Evolutionary conservation across 306 rosid genomes (phyloP).

Genomic region (Cicer judaicum): DNA sequence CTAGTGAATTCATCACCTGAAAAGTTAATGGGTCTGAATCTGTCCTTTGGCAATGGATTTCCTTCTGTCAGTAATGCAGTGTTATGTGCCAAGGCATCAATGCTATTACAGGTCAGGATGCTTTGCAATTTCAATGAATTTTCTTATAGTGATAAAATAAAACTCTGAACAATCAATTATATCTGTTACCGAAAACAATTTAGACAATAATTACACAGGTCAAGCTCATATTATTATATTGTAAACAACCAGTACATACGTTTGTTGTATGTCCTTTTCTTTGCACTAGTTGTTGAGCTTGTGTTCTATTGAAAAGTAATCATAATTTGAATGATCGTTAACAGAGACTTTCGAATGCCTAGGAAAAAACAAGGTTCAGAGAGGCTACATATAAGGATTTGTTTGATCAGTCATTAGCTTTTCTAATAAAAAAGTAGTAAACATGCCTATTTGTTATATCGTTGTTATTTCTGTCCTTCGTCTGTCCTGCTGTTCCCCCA

Average conservation of each 20-base stretch:
- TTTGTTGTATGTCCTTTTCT: slow-evolving; percentile 8
- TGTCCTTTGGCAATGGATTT: slow-evolving; percentile 80
- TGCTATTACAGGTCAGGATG: slow-evolving; percentile 88
- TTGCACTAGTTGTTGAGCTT: slow-evolving; percentile 10
- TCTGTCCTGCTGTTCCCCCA: background rate
- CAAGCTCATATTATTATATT: slow-evolving; percentile 7
- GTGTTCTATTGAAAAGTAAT: slow-evolving; percentile 3
- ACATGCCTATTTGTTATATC: slow-evolving; percentile 10
- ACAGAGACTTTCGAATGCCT: background rate
- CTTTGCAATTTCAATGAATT: slow-evolving; percentile 25
- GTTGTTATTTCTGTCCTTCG: slow-evolving; percentile 6
- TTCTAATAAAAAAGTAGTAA: slow-evolving; percentile 4
- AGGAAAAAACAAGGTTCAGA: slow-evolving; percentile 27
- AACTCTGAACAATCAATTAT: slow-evolving; percentile 1
- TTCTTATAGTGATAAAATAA: slow-evolving; percentile 7
- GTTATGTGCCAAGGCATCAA: slow-evolving; percentile 96
- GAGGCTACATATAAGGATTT: slow-evolving; percentile 10
- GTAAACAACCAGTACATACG: background rate
- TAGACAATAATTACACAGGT: background rate
- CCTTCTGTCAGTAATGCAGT: slow-evolving; percentile 92
- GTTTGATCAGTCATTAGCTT: slow-evolving; percentile 23
- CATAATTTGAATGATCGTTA: background rate
- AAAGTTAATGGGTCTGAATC: slow-evolving; percentile 88
- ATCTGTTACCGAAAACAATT: background rate
- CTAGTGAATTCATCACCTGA: slow-evolving; percentile 91